These are phyloP conservation scores for Amyloporia xantha DNA, from an alignment of 768 basidiomycete genomes.

Conservation along the genomic window DNA sequence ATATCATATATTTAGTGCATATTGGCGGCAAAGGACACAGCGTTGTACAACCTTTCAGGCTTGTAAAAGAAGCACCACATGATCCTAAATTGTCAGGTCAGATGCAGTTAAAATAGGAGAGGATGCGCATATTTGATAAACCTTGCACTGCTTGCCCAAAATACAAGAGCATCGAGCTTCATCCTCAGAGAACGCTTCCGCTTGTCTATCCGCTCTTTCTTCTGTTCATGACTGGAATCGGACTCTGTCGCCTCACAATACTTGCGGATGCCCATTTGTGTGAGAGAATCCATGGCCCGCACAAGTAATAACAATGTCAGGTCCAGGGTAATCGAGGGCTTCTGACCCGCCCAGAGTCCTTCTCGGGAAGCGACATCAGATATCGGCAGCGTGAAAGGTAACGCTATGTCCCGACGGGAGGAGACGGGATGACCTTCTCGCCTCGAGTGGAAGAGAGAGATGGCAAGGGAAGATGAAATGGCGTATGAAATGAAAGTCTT, in stretches of 20 bases:
- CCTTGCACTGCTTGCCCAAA: conserved; percentile 78
- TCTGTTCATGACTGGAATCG: background rate
- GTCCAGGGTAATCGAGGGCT: conserved; percentile 54
- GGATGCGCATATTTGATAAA: too few species aligned
- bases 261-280: conserved; percentile 45
- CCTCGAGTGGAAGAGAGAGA: conserved; percentile 51
- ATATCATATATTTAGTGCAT: background rate
- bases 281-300: conserved; percentile 56
- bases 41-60: conserved; percentile 42
- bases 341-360: conserved; percentile 3
- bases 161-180: conserved; percentile 59
- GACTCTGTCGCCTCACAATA: conserved; percentile 5
- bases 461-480: conserved; percentile 49
- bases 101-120: too few species aligned
- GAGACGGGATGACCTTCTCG: conserved; percentile 18
- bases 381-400: conserved; percentile 13
- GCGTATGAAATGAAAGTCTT: conserved; percentile 54
- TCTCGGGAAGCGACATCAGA: conserved; percentile 13
- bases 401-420: conserved; percentile 23
- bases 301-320: conserved; percentile 63
- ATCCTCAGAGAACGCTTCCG: conserved; percentile 33
- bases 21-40: background rate
- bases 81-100: conserved; percentile 61
- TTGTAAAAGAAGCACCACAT: conserved; percentile 89
- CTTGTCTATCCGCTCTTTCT: conserved; percentile 16